These are phyloP conservation scores for Ceratobasidium sp. DNA, from an alignment of 1,284 basidiomycete species.

Conservation along the genomic window DNA sequence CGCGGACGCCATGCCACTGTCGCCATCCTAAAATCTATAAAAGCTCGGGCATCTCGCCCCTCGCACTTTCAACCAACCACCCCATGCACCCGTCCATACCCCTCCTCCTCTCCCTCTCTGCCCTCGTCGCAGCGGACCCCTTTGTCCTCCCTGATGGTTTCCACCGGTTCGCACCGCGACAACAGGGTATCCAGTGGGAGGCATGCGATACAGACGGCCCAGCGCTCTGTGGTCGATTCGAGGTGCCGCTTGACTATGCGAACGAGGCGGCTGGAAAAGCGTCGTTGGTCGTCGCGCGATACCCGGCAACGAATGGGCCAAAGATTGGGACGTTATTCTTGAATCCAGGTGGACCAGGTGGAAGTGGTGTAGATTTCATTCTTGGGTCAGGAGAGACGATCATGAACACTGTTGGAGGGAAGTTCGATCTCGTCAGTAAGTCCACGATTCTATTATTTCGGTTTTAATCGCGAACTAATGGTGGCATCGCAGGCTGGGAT, in stretches of 20 bases:
- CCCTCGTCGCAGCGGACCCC: not conserved
- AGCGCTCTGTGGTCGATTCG: conserved; percentile 36
- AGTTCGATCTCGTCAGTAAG: conserved; percentile 30
- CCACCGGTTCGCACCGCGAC: conserved; percentile 6
- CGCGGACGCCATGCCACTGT: no score
- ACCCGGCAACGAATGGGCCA: conserved; percentile 13
- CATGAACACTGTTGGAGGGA: not conserved
- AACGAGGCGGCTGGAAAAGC: conserved; percentile 43
- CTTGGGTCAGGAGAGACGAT: not conserved
- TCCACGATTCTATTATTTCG: not conserved
- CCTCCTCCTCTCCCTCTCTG: not conserved
- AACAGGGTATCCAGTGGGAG: not conserved
- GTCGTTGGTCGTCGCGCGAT: conserved; percentile 21
- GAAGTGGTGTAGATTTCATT: conserved; percentile 2
- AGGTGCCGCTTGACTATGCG: conserved; percentile 46
- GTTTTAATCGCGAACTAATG: not conserved
- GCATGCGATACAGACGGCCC: not conserved
- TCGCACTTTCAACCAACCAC: not conserved
- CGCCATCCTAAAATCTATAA: no score
- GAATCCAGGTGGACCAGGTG: conserved; percentile 41
- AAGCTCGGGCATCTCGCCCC: no score
- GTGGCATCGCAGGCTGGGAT: not conserved
- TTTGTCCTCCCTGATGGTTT: conserved; percentile 3
- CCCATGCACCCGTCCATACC: not conserved
- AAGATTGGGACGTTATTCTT: conserved; percentile 45